Conservation (phyloP, 257 asterid genomes). For the Solanum lignicaule region DNA sequence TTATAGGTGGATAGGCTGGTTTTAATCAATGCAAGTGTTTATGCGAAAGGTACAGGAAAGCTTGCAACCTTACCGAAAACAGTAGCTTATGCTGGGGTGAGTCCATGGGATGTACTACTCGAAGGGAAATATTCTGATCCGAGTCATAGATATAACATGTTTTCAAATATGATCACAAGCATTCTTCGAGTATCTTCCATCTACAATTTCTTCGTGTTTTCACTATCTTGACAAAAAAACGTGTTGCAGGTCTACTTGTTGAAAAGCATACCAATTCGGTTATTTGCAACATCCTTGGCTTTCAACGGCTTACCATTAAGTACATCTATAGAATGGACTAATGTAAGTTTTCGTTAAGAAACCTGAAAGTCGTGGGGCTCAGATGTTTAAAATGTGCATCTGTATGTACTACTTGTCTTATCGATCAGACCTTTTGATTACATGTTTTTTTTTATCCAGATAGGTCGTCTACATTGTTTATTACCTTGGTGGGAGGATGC, state of each 20-base stretch:
- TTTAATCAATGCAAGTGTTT: conserved; percentile 85
- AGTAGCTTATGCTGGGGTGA: conserved; percentile 81
- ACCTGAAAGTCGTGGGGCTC: neutral
- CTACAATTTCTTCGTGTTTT: neutral
- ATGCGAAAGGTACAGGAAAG: conserved; percentile 86
- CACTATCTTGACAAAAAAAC: neutral
- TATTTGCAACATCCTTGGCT: conserved; percentile 49
- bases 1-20: conserved; percentile 78
- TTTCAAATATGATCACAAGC: neutral
- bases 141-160: neutral
- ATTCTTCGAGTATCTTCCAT: neutral
- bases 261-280: conserved; percentile 59
- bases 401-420: neutral
- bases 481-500: conserved; percentile 97
- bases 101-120: too few relatives aligned
- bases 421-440: neutral
- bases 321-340: conserved; percentile 69
- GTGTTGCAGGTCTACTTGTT: conserved; percentile 47
- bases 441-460: conserved; percentile 20
- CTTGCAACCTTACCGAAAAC: conserved; percentile 65
- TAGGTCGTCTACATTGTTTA: conserved; percentile 75
- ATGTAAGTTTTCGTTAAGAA: conserved; percentile 30
- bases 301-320: conserved; percentile 41
- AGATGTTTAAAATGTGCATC: neutral
- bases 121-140: neutral